A percentile compares a stretch with the other conserved stretches of the same genome.
Conservation (phyloP, 2,329 filamentous ascomycete genomes). For the Calonectria ilicicola region DNA sequence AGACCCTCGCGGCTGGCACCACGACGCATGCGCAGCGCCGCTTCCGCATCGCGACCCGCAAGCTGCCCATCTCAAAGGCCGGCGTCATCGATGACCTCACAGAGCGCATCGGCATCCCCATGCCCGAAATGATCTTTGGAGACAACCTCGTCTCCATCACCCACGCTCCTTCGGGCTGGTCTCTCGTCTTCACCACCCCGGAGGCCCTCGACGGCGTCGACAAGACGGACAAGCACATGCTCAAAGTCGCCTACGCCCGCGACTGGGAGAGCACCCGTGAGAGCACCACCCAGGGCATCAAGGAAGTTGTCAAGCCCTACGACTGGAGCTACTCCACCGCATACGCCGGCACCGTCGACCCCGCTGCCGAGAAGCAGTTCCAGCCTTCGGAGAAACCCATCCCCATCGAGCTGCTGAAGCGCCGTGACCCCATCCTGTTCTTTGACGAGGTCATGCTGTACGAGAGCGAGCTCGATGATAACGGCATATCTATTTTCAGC, state of each 20-base stretch:
- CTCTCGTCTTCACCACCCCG: constrained; percentile 83
- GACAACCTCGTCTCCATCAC: constrained; percentile 87
- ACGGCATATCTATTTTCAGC: constrained; percentile 90
- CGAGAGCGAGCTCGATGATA: constrained; percentile 97
- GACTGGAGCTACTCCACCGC: constrained; percentile 98
- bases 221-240: constrained; percentile 91
- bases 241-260: constrained; percentile 92
- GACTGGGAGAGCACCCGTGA: constrained; percentile 81
- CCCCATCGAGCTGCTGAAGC: constrained; percentile 86
- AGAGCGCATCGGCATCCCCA: constrained; percentile 81
- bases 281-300: constrained; percentile 86
- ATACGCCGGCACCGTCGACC: constrained; percentile 78
- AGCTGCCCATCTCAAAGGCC: constrained; percentile 94
- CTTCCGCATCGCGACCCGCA: constrained; percentile 85
- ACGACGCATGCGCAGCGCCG: constrained; percentile 68
- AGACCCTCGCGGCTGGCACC: constrained; percentile 65
- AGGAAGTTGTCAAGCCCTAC: constrained; percentile 94
- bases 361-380: constrained; percentile 42
- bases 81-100: constrained; percentile 90
- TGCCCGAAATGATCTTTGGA: constrained; percentile 99
- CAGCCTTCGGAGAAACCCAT: constrained; percentile 64
- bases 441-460: constrained; percentile 97
- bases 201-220: constrained; percentile 92
- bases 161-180: constrained; percentile 82
- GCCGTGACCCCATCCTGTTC: constrained; percentile 94